Base-by-base conservation (phyloP, 768 basidiomycete species). In the Tylopilus vinaceipallidus region DNA sequence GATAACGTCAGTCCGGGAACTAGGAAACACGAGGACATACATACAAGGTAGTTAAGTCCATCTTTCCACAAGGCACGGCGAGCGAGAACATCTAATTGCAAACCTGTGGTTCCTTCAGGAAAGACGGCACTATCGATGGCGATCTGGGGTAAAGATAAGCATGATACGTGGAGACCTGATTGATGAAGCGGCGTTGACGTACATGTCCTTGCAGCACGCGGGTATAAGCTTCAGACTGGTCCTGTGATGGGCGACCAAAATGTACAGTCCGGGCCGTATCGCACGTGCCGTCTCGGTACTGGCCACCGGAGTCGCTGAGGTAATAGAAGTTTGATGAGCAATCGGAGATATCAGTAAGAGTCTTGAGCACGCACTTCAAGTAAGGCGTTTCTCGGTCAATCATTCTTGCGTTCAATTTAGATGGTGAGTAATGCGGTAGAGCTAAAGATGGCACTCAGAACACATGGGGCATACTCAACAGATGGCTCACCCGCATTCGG, bases 131-230 rank as follows among this genome's bases (percentile, higher is more conserved):
- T 81, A 69, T 95, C 92, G 60, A 98, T 90, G 22, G 91, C 91
- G 56, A 98, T 95, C 84, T 92, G 59, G 55, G 57, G 48, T 50
- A 48, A 39, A 42, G 45, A 66, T 59, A 41, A 55, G 50, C 48
- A 47, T 61, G 54, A 40, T 34, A 34, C 36, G 39, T 45, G 50
- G 53, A 47, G 33, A 45, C 20, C 8, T 56, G 45, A 58, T 52
- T 17, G 43, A 61, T 53, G 52, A 61, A 40, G 52, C 33, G 52
- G 41, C 49, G 33, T 58, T 51, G 50, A 78, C 89, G 61, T 74
- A 92, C 91, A 72, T 99, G 97, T 8, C 95, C 95, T 71, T 99
- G 97, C 49, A 99, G 67, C 36, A 98, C 97, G 39, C 93, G 78
- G 26, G 97, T 99, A 69, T 84, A 99, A 1, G 95, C 93, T 56